Conservation (phyloP, 139 green algal species). For the Coelastrella sp. region DNA sequence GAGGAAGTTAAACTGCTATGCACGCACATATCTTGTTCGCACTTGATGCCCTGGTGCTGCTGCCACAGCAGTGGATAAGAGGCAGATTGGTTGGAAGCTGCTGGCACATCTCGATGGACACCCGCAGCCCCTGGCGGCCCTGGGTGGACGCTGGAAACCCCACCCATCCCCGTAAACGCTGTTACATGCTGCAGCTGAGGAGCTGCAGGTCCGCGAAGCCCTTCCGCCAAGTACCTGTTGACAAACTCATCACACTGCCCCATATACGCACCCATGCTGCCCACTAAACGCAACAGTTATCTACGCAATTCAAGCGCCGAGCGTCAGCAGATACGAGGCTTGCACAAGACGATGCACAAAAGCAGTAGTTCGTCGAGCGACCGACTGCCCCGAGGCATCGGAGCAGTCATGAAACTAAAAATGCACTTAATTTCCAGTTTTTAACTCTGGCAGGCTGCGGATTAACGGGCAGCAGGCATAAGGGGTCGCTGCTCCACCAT, state of each 20-base stretch:
- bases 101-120: background rate
- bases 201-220: background rate
- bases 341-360: no score
- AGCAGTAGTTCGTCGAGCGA: no score
- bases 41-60: background rate
- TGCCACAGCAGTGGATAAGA: background rate
- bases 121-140: background rate
- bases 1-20: background rate
- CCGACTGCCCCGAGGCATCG: no score
- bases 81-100: background rate
- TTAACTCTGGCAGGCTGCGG: no score
- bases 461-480: no score
- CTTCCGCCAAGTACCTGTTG: background rate
- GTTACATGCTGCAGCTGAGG: background rate
- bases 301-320: no score
- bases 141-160: background rate
- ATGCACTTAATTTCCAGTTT: no score
- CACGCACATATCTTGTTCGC: background rate
- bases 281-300: background rate
- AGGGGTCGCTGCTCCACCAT: no score
- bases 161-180: background rate
- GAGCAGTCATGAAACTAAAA: no score
- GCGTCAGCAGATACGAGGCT: no score
- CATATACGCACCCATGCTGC: background rate
- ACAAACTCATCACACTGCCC: background rate